Conservation (phyloP, 352 stramenopile species). For the Phytophthora multivora region DNA sequence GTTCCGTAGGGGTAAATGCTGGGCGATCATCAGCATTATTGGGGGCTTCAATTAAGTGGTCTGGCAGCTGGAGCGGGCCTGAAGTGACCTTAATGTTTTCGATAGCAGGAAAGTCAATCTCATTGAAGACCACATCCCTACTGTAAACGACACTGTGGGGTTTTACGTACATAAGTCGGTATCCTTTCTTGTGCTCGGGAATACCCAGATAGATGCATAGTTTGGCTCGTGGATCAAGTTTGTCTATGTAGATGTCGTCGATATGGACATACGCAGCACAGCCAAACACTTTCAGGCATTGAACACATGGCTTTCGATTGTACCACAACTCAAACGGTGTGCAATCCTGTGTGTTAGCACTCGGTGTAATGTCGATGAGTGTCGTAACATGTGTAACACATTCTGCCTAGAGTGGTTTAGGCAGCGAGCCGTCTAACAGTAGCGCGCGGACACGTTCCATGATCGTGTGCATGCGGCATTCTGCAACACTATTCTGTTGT, state of each 20-base stretch:
- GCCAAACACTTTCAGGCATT: slow-evolving; percentile 4
- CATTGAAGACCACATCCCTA: slow-evolving; percentile 3
- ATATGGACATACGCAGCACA: slow-evolving; percentile 2
- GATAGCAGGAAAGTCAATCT: background rate
- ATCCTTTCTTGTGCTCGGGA: background rate
- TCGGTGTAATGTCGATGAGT: background rate
- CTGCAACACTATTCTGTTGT: no score
- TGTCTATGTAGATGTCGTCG: background rate
- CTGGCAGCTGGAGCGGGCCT: background rate
- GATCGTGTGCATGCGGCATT: no score
- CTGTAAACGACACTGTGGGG: slow-evolving; percentile 10
- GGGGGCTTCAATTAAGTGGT: background rate
- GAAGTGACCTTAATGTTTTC: background rate
- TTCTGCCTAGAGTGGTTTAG: background rate
- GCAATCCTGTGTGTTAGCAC: background rate
- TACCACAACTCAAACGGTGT: slow-evolving; percentile 3
- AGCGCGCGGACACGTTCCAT: no score
- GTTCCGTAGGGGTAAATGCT: no score
- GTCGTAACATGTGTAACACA: background rate
- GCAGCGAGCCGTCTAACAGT: background rate
- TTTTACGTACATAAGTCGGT: background rate
- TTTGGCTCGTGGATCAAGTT: background rate
- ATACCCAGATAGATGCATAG: slow-evolving; percentile 10
- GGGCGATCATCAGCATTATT: no score
- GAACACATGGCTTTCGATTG: background rate